Base-by-base conservation (phyloP, 129 eudicot species). In the Artemisia tridentata region DNA sequence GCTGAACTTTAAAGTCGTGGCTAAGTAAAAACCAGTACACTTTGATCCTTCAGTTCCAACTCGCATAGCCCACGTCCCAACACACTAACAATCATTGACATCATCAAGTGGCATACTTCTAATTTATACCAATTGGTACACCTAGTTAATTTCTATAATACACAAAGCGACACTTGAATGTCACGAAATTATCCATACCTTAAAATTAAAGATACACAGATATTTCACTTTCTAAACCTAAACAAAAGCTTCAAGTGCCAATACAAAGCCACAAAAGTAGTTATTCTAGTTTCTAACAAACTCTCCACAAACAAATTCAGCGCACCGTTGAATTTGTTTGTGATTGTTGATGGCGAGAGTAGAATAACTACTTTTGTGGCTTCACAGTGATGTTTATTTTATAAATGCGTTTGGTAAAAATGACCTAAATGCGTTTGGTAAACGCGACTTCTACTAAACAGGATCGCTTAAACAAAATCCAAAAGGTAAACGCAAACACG, bases 21-120 rank as follows among this genome's bases (percentile, higher is more conserved):
- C 34, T 29, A 17, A 17, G 47, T 68, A 16, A 15, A 63, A 1
- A 50, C 27, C 58, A 27, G 1, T 51, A 25, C 61, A 15, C 48
- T 51, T 51, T 69, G 73, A 69, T 41, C 34, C 34, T 52, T 16
- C 63, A 17, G 19, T 69, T 69, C 73, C 38, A 69, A 52, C 19
- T 69, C 73, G 17, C 18, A 38, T 2, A 38, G 41, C 5, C 15
- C 68, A 47, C 5, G 20, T 31, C 19, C 16, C 17, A 34, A 47
- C 13, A 66, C 38, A 52, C 73, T 69, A 54, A 34, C 65, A 38
- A 53, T 59, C 13, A 31, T 52, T 69, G 19, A 10, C 58, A 69
- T 54, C 41, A 17, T 43, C 19, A 69, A 60, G 12, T 17, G 11
- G 7, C 62, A 34, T 7, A 34, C 8, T 31, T 31, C 41, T 4